Conservation (phyloP, 495 filamentous ascomycete genomes). For the Elasticomyces elasticus region DNA sequence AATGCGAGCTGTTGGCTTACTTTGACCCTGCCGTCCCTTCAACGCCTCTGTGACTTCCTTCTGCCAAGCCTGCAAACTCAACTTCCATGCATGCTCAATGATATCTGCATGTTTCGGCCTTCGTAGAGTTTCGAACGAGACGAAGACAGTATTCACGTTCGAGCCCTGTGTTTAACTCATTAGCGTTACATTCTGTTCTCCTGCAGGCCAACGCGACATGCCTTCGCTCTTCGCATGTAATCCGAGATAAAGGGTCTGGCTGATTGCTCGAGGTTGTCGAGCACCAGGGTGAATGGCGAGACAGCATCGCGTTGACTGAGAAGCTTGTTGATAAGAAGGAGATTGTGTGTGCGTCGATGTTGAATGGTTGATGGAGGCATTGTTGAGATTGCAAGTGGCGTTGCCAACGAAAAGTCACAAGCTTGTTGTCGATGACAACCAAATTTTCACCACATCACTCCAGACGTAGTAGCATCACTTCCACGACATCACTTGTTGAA, state of each 20-base stretch:
- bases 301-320: conserved; percentile 66
- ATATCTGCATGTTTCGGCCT: conserved; percentile 47
- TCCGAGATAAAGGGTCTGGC: conserved; percentile 60
- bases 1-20: conserved; percentile 4
- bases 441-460: too few relatives aligned
- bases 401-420: background rate
- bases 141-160: conserved; percentile 56
- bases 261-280: conserved; percentile 79
- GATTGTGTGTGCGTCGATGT: conserved; percentile 73
- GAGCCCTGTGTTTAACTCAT: conserved; percentile 29
- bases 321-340: conserved; percentile 77
- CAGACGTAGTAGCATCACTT: too few relatives aligned
- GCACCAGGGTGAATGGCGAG: conserved; percentile 75
- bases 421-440: too few relatives aligned
- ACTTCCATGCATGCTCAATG: conserved; percentile 54
- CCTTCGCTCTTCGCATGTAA: conserved; percentile 67
- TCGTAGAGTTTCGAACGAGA: conserved; percentile 63
- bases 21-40: conserved; percentile 1
- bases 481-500: too few relatives aligned
- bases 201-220: conserved; percentile 26
- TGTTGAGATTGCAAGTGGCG: conserved; percentile 1
- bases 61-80: conserved; percentile 41
- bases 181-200: background rate
- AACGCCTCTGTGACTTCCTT: conserved; percentile 41
- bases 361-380: conserved; percentile 21